Conservation (phyloP, 2,329 filamentous ascomycete genomes). For the Fusarium sp. region DNA sequence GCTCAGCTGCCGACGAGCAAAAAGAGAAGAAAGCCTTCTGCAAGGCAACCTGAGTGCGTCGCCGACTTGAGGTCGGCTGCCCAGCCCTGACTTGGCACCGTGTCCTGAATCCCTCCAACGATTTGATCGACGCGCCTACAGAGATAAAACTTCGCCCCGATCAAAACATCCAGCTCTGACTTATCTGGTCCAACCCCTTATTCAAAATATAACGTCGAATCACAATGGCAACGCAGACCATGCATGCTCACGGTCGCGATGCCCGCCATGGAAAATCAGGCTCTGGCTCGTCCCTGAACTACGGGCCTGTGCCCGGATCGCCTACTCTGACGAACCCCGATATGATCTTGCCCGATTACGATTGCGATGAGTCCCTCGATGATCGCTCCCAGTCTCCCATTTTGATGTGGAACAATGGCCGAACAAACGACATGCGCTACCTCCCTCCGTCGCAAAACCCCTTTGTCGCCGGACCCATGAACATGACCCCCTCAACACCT, state of each 20-base stretch:
- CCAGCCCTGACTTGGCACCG: slow-evolving; percentile 13
- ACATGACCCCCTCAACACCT: slow-evolving; percentile 66
- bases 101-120: slow-evolving; percentile 20
- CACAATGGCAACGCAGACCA: slow-evolving; percentile 49
- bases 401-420: slow-evolving; percentile 64
- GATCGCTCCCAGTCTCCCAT: slow-evolving; percentile 63
- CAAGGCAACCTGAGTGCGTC: slow-evolving; percentile 25
- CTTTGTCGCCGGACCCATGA: slow-evolving; percentile 55
- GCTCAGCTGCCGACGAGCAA: slow-evolving; percentile 21
- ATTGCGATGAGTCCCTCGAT: slow-evolving; percentile 67
- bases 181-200: background rate
- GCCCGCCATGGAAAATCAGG: slow-evolving; percentile 45
- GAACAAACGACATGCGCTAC: slow-evolving; percentile 53
- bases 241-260: slow-evolving; percentile 43
- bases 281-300: slow-evolving; percentile 48
- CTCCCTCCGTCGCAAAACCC: slow-evolving; percentile 52
- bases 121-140: slow-evolving; percentile 18
- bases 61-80: slow-evolving; percentile 27
- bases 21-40: slow-evolving; percentile 22
- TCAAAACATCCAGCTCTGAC: background rate
- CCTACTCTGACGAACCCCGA: slow-evolving; percentile 93
- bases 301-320: slow-evolving; percentile 72
- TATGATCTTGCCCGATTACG: slow-evolving; percentile 88
- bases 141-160: slow-evolving; percentile 6
- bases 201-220: background rate